phyloP scores from a whole-genome alignment of 108 stramenopile genomes.

The Skeletonema potamos region DNA sequence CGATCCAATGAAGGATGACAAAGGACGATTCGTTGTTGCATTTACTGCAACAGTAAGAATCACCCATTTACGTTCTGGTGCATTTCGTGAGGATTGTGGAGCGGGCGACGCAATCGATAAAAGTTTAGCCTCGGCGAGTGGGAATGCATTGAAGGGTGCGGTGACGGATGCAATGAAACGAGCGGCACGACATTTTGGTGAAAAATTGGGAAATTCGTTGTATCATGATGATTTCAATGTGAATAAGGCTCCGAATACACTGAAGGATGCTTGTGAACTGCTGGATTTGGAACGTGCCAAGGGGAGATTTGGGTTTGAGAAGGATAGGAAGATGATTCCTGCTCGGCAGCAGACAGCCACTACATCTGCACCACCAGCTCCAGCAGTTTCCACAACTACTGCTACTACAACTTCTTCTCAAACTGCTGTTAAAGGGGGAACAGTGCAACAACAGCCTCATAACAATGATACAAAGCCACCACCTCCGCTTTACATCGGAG shows the following conservation, averaged over 20 bases:
- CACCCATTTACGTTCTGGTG: constrained; percentile 59
- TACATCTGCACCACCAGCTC: too few relatives aligned
- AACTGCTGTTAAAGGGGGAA: not conserved
- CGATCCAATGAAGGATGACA: constrained; percentile 51
- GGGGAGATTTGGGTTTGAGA: constrained; percentile 58
- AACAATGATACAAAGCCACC: not conserved
- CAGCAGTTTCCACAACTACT: not conserved
- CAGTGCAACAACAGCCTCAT: not conserved
- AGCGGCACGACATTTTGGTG: constrained; percentile 83
- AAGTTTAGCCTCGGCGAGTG: constrained; percentile 61
- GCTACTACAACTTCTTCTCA: not conserved
- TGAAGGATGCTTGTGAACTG: constrained; percentile 68
- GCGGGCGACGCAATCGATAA: constrained; percentile 78
- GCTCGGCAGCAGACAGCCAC: not conserved
- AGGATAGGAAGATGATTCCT: constrained; percentile 28
- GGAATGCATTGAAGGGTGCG: constrained; percentile 75
- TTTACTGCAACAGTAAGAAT: constrained; percentile 75
- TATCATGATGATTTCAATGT: constrained; percentile 64
- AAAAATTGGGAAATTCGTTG: constrained; percentile 74
- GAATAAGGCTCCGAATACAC: constrained; percentile 66
- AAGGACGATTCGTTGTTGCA: constrained; percentile 50
- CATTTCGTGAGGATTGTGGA: constrained; percentile 81
- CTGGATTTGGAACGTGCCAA: constrained; percentile 73
- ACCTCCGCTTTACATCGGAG: not conserved
- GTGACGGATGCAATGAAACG: constrained; percentile 88